Evolutionary conservation across 208 protist species (phyloP).

Genomic region (Wallacemonas sp.): DNA sequence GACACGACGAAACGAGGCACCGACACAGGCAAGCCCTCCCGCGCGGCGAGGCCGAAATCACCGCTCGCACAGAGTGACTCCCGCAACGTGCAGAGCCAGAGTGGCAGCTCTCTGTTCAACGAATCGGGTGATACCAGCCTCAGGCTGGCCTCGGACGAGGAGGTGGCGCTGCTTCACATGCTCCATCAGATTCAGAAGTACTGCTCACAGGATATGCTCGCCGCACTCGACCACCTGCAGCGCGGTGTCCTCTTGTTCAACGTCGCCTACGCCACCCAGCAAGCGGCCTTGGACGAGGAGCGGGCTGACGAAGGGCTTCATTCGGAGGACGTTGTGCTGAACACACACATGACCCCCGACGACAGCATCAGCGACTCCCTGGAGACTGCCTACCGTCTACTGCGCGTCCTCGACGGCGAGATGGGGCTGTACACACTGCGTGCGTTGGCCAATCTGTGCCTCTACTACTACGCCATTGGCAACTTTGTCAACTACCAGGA

Average conservation of each 20-base stretch:
- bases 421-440: conserved; percentile 24
- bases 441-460: conserved; percentile 25
- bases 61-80: neutral
- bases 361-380: conserved; percentile 12
- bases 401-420: conserved; percentile 19
- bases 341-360: conserved; percentile 13
- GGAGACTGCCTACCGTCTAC: conserved; percentile 21
- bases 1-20: too few species aligned
- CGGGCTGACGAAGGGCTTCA: neutral
- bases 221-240: conserved; percentile 33
- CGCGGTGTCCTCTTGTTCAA: conserved; percentile 28
- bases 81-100: neutral
- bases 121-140: conserved; percentile 4
- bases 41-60: too few species aligned
- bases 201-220: conserved; percentile 34
- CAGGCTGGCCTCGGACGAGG: conserved; percentile 3
- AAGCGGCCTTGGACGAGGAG: conserved; percentile 1
- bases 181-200: conserved; percentile 28
- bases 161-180: conserved; percentile 32
- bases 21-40: too few species aligned
- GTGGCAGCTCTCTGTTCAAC: neutral
- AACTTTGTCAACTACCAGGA: conserved; percentile 28
- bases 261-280: conserved; percentile 5
- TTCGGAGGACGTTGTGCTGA: conserved; percentile 1
- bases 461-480: conserved; percentile 37